Evolutionary conservation across 768 basidiomycete genomes (phyloP), one percentile per base, ranked within the genome.

Genomic region (Leucosporidium yakuticum): DNA sequence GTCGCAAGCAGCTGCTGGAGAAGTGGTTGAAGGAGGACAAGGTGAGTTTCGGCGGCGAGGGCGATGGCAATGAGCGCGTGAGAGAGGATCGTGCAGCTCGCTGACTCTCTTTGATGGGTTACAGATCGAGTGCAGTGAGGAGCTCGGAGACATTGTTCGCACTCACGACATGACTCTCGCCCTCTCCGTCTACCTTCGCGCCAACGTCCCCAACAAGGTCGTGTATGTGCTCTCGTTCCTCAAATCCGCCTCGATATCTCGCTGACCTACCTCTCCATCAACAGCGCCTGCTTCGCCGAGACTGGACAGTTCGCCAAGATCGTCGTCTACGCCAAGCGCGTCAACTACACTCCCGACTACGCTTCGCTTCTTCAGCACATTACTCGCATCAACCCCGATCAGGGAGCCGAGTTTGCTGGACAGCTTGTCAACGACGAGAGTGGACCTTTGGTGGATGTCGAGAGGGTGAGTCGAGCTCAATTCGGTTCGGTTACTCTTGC

Each of bases 1-100:
- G 92, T 47, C 86, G 92, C 78, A 98, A 99, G 80, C 91, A 97
- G 76, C 82, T 98, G 55, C 82, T 99, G 21, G 96, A 99, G 82
- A 98, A 98, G 76, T 99, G 96, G 96, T 81, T 99, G 69, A 99
- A 99, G 80, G 96, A 99, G 83, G 97, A 96, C 82, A 99, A 98
- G 86, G 93, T 88, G 56, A 55, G 79, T 71, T 27, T 21, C 20
- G 57, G n/a, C n/a, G n/a, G n/a, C n/a, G n/a, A n/a, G 32, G n/a
- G 29, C 34, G 60, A 7, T 53, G 64, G 2, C 73, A 95, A 91
- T 86, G 98, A 62, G 94, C 63, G 98, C 96, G 81, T 93, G 90
- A 74, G 96, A 98, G 80, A 94, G 98, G 78, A 87, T 99, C 31
- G 96, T 96, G 49, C 94, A 99, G 76, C 89, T 98, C 65, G 95